Evolutionary conservation across 768 basidiomycete species (phyloP).

Genomic region (Lentinula sp.): DNA sequence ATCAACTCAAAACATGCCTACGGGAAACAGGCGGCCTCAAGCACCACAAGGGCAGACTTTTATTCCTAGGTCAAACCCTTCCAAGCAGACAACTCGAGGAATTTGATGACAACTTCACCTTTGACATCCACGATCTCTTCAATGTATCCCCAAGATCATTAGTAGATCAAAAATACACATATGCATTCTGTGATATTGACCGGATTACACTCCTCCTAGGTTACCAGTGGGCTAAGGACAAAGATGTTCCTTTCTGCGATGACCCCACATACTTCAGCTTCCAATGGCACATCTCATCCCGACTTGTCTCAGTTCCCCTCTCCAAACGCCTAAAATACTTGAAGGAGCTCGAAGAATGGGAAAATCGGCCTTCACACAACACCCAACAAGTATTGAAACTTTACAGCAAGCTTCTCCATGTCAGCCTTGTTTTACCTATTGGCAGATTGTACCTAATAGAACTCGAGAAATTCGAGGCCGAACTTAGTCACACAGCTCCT

Average conservation of each 20-base stretch:
- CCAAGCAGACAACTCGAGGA: conserved; percentile 17
- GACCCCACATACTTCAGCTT: too few relatives aligned
- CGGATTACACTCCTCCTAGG: conserved; percentile 21
- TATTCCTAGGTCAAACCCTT: conserved; percentile 15
- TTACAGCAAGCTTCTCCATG: too few relatives aligned
- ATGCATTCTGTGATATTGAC: conserved; percentile 28
- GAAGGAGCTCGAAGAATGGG: too few relatives aligned
- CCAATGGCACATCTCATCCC: too few relatives aligned
- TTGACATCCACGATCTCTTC: conserved; percentile 17
- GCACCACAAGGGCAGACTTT: conserved; percentile 7
- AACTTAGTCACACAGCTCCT: too few relatives aligned
- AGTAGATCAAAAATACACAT: conserved; percentile 14
- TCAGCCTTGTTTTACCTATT: too few relatives aligned
- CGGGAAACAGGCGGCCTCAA: background rate
- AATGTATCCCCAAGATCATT: conserved; percentile 9
- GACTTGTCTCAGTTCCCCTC: too few relatives aligned
- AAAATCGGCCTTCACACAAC: too few relatives aligned
- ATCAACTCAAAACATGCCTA: conserved; percentile 11
- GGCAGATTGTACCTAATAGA: too few relatives aligned
- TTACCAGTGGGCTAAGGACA: conserved; percentile 24
- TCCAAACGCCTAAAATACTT: too few relatives aligned
- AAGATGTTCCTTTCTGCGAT: conserved; percentile 17
- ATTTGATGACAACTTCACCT: conserved; percentile 24
- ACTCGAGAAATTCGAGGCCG: too few relatives aligned
- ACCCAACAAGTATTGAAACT: too few relatives aligned